A percentile compares a stretch with the other conserved stretches of the same genome.
These are phyloP conservation scores for Pelargonium nanum DNA, from an alignment of 345 rosid species.

Conservation along the genomic window DNA sequence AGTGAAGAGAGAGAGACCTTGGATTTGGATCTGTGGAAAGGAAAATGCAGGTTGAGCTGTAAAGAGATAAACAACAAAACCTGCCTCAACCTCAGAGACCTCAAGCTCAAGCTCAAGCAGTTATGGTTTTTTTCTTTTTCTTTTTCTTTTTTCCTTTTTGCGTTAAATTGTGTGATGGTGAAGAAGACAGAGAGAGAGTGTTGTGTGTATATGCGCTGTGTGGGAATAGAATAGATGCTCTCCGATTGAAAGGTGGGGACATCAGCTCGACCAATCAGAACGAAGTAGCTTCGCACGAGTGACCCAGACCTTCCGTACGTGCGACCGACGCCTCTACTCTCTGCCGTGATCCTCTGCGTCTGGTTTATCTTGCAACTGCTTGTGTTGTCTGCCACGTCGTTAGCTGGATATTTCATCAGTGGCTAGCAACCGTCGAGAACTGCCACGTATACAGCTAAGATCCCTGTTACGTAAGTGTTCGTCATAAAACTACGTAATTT, in stretches of 20 bases:
- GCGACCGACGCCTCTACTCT: slow-evolving; percentile 50
- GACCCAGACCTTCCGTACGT: slow-evolving; percentile 33
- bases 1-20: background rate
- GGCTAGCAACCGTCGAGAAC: too few species aligned
- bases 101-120: background rate
- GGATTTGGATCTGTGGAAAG: background rate
- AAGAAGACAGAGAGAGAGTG: slow-evolving; percentile 2
- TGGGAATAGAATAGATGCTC: slow-evolving; percentile 7
- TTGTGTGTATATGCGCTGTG: slow-evolving; percentile 9
- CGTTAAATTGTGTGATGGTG: slow-evolving; percentile 5
- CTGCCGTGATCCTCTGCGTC: background rate
- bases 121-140: background rate
- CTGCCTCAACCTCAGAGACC: too few species aligned
- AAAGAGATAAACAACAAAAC: too few species aligned
- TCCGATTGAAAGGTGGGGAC: slow-evolving; percentile 17
- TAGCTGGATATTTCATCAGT: too few species aligned
- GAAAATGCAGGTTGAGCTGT: background rate
- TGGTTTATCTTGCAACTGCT: background rate
- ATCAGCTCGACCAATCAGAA: slow-evolving; percentile 19
- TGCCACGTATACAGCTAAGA: too few species aligned
- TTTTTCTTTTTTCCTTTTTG: too few species aligned
- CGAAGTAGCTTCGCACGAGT: slow-evolving; percentile 22
- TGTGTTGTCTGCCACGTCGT: background rate
- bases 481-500: too few species aligned
- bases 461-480: too few species aligned